These are phyloP conservation scores for Marasmius fiardii DNA, from an alignment of 1,284 basidiomycete genomes.

Conservation along the genomic window DNA sequence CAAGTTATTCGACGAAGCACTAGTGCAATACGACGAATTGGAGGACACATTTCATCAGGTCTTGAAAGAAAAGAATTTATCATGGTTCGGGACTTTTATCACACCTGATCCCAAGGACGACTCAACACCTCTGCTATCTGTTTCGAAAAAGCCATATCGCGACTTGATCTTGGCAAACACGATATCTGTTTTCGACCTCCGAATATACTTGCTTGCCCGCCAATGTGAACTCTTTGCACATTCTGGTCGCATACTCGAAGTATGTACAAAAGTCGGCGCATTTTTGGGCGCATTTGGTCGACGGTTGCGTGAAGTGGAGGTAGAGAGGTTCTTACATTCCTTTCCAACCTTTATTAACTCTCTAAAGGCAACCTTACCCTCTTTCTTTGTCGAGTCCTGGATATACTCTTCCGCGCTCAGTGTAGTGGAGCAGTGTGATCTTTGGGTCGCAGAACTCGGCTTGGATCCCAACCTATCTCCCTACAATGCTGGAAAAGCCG, in stretches of 20 bases:
- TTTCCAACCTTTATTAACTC: slow-evolving; percentile 8
- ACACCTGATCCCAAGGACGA: slow-evolving; percentile 74
- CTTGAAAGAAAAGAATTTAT: slow-evolving; percentile 76
- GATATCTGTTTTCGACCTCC: slow-evolving; percentile 93
- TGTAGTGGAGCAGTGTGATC: slow-evolving; percentile 81
- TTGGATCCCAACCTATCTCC: slow-evolving; percentile 42
- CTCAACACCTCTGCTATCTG: slow-evolving; percentile 76
- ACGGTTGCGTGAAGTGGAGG: slow-evolving; percentile 73
- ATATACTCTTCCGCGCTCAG: slow-evolving; percentile 89
- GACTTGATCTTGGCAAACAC: slow-evolving; percentile 88
- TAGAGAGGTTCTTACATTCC: slow-evolving; percentile 26
- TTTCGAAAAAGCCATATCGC: slow-evolving; percentile 81
- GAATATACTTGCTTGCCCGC: slow-evolving; percentile 87
- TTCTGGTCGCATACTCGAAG: slow-evolving; percentile 65
- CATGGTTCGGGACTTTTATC: slow-evolving; percentile 88
- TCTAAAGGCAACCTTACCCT: slow-evolving; percentile 62
- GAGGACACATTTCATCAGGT: slow-evolving; percentile 85
- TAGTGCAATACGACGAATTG: slow-evolving; percentile 89
- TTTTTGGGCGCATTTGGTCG: slow-evolving; percentile 85
- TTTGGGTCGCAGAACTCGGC: slow-evolving; percentile 55
- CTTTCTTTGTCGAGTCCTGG: slow-evolving; percentile 90
- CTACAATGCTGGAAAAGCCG: slow-evolving; percentile 73
- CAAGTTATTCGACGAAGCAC: slow-evolving; percentile 85
- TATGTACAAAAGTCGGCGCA: slow-evolving; percentile 61
- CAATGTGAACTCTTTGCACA: slow-evolving; percentile 80